Percentiles rank a stretch among this genome's conserved stretches.
Conservation (phyloP, 805 yeast genomes). For the Yarrowia divulgata region DNA sequence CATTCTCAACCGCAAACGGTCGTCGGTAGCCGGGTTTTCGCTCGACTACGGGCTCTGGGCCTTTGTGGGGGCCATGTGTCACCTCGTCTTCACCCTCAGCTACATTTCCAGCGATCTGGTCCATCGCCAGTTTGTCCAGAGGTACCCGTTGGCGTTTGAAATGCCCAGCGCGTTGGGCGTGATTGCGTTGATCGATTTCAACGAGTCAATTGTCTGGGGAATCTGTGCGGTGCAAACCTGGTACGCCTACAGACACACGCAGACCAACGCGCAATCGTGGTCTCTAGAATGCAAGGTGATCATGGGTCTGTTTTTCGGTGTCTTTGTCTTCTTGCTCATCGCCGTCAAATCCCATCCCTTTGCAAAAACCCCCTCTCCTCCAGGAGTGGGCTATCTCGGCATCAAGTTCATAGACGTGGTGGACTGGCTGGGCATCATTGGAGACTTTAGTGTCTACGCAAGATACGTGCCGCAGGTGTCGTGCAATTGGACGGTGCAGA, state of each 20-base stretch:
- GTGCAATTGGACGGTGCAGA: slow-evolving; percentile 39
- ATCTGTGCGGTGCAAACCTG: slow-evolving; percentile 8
- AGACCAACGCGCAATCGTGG: slow-evolving; percentile 33
- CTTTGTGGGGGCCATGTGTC: slow-evolving; percentile 11
- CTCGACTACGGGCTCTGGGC: slow-evolving; percentile 37
- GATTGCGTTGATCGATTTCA: slow-evolving; percentile 6
- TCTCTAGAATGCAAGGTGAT: slow-evolving; percentile 32
- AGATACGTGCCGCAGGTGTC: slow-evolving; percentile 40
- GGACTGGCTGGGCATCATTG: slow-evolving; percentile 40
- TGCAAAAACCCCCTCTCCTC: slow-evolving; percentile 23
- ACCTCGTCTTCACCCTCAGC: slow-evolving; percentile 14
- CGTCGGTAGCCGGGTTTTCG: slow-evolving; percentile 39
- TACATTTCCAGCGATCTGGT: slow-evolving; percentile 10
- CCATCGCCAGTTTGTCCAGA: slow-evolving; percentile 2
- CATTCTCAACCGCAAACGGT: slow-evolving; percentile 16
- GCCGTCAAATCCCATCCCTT: slow-evolving; percentile 20
- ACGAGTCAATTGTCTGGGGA: slow-evolving; percentile 15
- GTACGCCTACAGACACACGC: slow-evolving; percentile 14
- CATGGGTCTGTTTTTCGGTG: slow-evolving; percentile 18
- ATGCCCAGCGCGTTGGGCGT: slow-evolving; percentile 16
- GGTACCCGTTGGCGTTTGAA: slow-evolving; percentile 20
- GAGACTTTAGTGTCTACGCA: slow-evolving; percentile 28
- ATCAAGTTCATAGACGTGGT: slow-evolving; percentile 41
- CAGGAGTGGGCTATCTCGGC: slow-evolving; percentile 40
- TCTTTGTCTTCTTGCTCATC: background rate